Evolutionary conservation across 306 rosid species (phyloP).

Genomic region (Sphenostylis stenocarpa): DNA sequence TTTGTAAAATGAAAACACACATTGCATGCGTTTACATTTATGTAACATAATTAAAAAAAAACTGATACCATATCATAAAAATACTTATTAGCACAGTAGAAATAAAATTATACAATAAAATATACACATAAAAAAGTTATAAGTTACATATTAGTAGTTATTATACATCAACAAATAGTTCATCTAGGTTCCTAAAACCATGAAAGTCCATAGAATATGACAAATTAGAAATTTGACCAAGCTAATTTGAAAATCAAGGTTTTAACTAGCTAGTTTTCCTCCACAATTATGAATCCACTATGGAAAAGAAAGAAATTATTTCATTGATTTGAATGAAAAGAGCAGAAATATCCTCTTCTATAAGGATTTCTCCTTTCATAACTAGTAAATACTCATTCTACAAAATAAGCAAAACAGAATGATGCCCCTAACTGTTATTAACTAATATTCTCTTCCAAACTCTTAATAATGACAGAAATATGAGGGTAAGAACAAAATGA

Average conservation of each 20-base stretch:
- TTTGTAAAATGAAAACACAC: no score
- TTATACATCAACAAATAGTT: no score
- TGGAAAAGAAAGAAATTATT: background rate
- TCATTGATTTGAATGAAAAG: background rate
- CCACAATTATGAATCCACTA: background rate
- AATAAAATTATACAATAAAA: no score
- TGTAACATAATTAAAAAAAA: no score
- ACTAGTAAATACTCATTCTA: background rate
- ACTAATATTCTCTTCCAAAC: background rate
- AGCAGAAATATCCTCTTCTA: background rate
- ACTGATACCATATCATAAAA: no score
- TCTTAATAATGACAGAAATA: background rate
- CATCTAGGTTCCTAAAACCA: no score
- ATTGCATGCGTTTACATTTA: no score
- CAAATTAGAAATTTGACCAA: background rate
- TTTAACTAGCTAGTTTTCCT: background rate
- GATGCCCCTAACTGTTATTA: background rate
- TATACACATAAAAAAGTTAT: no score
- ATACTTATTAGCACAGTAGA: no score
- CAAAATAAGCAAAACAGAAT: background rate
- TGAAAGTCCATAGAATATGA: no score
- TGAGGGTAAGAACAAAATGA: background rate
- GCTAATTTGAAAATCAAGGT: background rate
- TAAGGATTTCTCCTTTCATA: background rate
- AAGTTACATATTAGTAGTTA: no score